phyloP scores from a whole-genome alignment of 495 filamentous ascomycete species.

The Copromyces sp. region DNA sequence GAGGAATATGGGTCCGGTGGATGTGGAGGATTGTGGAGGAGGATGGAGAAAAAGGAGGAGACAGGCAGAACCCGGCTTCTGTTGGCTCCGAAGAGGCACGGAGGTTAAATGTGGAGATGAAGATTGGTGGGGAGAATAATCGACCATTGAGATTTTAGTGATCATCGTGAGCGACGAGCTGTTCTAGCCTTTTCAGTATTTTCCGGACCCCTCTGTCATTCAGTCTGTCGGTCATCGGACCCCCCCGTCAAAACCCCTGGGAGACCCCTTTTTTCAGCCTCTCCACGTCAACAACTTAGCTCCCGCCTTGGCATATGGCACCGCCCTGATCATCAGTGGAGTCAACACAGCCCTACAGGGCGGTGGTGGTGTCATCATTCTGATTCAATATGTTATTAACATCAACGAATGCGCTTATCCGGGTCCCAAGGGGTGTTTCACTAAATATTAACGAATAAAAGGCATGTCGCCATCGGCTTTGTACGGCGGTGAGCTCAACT shows the following conservation, averaged over 20 bases:
- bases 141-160: not conserved
- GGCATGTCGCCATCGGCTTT: not conserved
- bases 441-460: not conserved
- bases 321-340: not conserved
- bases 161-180: not conserved
- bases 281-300: not conserved
- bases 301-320: not conserved
- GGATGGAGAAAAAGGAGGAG: conserved; percentile 2
- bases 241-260: not conserved
- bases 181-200: not conserved
- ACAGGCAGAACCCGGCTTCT: not conserved
- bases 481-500: not conserved
- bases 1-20: not conserved
- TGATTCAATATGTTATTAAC: not conserved
- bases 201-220: not conserved
- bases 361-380: not conserved
- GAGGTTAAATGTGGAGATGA: conserved; percentile 9
- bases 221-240: too few species aligned
- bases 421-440: not conserved
- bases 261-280: not conserved
- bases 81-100: conserved; percentile 15
- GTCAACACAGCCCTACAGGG: not conserved
- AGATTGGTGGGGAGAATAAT: conserved; percentile 3
- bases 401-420: not conserved
- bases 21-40: conserved; percentile 2